Percentiles rank a stretch among this genome's conserved stretches.
Evolutionary conservation across 768 basidiomycete species (phyloP).

Genomic region (Russula sp.): DNA sequence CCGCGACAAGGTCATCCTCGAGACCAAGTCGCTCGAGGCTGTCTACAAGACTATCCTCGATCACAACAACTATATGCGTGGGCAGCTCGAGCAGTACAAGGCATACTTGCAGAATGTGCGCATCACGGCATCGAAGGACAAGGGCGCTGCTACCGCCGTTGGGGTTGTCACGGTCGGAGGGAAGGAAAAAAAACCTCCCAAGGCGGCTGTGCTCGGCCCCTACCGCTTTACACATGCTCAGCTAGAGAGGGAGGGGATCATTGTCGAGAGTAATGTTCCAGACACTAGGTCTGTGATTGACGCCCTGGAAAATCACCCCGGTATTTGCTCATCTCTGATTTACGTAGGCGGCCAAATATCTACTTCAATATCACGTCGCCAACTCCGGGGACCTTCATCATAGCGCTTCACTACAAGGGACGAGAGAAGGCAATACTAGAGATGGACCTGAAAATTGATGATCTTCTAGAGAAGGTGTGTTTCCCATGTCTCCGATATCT

Average conservation of each 20-base stretch:
- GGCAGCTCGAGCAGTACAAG: slow-evolving; percentile 98
- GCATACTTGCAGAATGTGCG: slow-evolving; percentile 98
- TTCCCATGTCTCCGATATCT: not conserved
- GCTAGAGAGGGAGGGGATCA: slow-evolving; percentile 98
- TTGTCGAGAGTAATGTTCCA: slow-evolving; percentile 98
- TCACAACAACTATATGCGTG: slow-evolving; percentile 95
- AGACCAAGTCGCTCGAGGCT: slow-evolving; percentile 88
- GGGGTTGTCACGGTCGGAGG: slow-evolving; percentile 95
- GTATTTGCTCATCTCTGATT: slow-evolving; percentile 16
- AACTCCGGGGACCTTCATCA: slow-evolving; percentile 97
- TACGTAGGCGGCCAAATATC: slow-evolving; percentile 83
- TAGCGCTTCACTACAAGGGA: slow-evolving; percentile 97
- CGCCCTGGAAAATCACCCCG: slow-evolving; percentile 3
- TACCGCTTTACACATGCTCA: slow-evolving; percentile 98
- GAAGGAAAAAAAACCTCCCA: slow-evolving; percentile 90
- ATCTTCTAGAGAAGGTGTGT: slow-evolving; percentile 90
- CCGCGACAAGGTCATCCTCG: slow-evolving; percentile 89
- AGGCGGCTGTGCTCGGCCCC: slow-evolving; percentile 85
- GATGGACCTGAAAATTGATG: slow-evolving; percentile 99
- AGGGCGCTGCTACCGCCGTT: slow-evolving; percentile 80
- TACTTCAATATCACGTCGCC: slow-evolving; percentile 99
- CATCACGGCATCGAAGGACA: slow-evolving; percentile 81
- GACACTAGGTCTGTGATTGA: slow-evolving; percentile 74
- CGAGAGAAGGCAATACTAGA: slow-evolving; percentile 98
- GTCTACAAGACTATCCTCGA: slow-evolving; percentile 99